Conservation (phyloP, 441 rosid species). For the Macaranga tanarius region DNA sequence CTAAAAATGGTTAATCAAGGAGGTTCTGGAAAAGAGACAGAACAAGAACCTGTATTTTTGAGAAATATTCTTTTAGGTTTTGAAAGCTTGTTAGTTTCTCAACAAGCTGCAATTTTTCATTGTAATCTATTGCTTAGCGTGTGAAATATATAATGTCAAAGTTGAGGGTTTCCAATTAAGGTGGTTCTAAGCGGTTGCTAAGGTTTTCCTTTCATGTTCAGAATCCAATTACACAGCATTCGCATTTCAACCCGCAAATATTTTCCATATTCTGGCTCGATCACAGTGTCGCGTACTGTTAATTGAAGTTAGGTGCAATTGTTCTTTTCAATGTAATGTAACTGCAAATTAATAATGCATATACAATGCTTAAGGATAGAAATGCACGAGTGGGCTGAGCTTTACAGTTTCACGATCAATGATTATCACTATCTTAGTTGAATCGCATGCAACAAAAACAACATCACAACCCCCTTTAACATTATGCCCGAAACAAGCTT, state of each 20-base stretch:
- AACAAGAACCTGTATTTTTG: not conserved
- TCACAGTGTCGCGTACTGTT: not conserved
- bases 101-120: slow-evolving; percentile 26
- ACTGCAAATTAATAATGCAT: too few species aligned
- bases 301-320: not conserved
- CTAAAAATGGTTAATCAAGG: not conserved
- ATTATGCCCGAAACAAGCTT: too few species aligned
- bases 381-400: too few species aligned
- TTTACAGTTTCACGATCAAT: too few species aligned
- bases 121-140: slow-evolving; percentile 17
- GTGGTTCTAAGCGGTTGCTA: not conserved
- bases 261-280: not conserved
- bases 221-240: not conserved
- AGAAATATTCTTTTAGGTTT: slow-evolving; percentile 14
- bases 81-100: slow-evolving; percentile 21
- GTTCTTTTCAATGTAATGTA: too few species aligned
- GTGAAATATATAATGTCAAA: slow-evolving; percentile 15
- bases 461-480: too few species aligned
- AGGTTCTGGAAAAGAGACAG: not conserved
- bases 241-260: not conserved
- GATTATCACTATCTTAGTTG: too few species aligned
- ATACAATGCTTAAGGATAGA: too few species aligned
- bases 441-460: too few species aligned
- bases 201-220: slow-evolving; percentile 1
- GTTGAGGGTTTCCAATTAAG: slow-evolving; percentile 13